Evolutionary conservation across 257 asterid genomes (phyloP).

Genomic region (Jasminum sambac): DNA sequence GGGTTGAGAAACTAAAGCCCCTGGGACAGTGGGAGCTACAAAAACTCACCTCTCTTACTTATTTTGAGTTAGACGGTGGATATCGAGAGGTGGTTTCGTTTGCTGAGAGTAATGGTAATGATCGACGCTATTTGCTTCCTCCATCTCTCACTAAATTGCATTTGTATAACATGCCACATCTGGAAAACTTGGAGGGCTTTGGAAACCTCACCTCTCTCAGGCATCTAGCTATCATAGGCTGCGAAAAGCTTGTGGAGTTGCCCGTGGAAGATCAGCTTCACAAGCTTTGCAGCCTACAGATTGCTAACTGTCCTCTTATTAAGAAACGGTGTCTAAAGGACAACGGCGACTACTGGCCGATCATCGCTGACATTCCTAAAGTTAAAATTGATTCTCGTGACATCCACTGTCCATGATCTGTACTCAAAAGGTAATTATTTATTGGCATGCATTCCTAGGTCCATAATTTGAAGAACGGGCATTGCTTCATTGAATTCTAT

Average conservation of each 20-base stretch:
- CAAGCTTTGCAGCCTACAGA: neutral
- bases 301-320: conserved; percentile 16
- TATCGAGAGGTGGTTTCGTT: conserved; percentile 22
- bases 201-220: conserved; percentile 5
- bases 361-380: conserved; percentile 3
- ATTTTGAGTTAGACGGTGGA: neutral
- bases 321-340: conserved; percentile 1
- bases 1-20: conserved; percentile 20
- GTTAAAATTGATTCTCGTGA: neutral
- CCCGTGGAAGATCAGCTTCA: neutral
- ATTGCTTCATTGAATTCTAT: neutral
- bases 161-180: neutral
- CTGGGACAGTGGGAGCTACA: conserved; percentile 28
- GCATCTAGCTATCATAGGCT: neutral
- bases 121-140: conserved; percentile 18
- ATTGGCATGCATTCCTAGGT: neutral
- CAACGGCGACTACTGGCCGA: conserved; percentile 22
- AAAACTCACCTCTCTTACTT: conserved; percentile 2
- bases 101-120: neutral
- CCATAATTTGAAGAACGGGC: neutral
- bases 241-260: conserved; percentile 16
- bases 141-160: neutral
- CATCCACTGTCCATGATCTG: neutral
- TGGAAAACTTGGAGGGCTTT: conserved; percentile 4
- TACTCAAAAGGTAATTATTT: neutral